These are phyloP conservation scores for Candida bentonensis DNA, from an alignment of 805 yeast genomes.

Conservation along the genomic window DNA sequence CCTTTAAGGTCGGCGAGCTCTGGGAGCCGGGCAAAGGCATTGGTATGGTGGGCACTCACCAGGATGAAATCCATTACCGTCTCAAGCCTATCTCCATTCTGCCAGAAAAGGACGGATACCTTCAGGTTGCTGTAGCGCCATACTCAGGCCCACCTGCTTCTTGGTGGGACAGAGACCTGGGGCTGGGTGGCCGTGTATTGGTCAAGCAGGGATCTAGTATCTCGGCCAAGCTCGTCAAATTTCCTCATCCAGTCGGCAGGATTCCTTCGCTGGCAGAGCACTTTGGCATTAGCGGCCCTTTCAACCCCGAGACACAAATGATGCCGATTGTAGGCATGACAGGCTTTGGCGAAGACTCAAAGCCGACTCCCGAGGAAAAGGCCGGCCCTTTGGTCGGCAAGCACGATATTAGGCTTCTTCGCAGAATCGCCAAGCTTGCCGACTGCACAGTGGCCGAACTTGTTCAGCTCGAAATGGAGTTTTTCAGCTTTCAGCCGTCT, in stretches of 20 bases:
- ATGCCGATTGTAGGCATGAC: slow-evolving; percentile 70
- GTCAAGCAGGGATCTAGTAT: slow-evolving; percentile 38
- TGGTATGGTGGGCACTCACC: slow-evolving; percentile 89
- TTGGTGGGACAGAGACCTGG: slow-evolving; percentile 91
- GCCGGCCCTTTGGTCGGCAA: slow-evolving; percentile 53
- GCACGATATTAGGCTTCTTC: slow-evolving; percentile 61
- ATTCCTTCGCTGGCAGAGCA: slow-evolving; percentile 95
- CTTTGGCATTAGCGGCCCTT: slow-evolving; percentile 58
- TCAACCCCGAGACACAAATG: slow-evolving; percentile 77
- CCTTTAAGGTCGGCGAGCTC: slow-evolving; percentile 65
- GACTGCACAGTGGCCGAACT: slow-evolving; percentile 39
- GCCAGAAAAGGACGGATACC: slow-evolving; percentile 55
- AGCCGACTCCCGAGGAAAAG: slow-evolving; percentile 18
- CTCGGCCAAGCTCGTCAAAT: slow-evolving; percentile 58
- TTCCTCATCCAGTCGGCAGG: slow-evolving; percentile 71
- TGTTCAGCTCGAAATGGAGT: slow-evolving; percentile 79
- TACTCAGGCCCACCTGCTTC: slow-evolving; percentile 94
- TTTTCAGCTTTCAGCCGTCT: slow-evolving; percentile 76
- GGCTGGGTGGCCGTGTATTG: slow-evolving; percentile 84
- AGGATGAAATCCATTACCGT: slow-evolving; percentile 86
- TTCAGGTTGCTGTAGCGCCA: slow-evolving; percentile 83
- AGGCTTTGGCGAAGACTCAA: slow-evolving; percentile 8
- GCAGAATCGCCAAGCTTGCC: slow-evolving; percentile 53
- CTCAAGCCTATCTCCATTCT: slow-evolving; percentile 63
- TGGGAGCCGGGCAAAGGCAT: slow-evolving; percentile 71